phyloP scores from a whole-genome alignment of 441 rosid genomes.

The Populus tomentosa region DNA sequence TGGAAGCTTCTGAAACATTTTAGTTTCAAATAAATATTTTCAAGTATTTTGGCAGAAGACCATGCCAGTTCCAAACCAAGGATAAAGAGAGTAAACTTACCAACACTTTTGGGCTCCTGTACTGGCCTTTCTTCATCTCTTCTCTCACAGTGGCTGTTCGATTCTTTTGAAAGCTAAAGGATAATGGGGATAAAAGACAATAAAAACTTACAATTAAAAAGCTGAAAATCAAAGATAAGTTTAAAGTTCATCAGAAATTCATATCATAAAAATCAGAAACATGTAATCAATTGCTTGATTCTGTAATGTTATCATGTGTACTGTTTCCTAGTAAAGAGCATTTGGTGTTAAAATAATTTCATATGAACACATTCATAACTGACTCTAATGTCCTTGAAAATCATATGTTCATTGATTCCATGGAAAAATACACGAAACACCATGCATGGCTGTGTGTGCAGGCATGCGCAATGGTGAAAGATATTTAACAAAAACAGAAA shows the following conservation, averaged over 20 bases:
- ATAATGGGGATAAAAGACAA: not conserved
- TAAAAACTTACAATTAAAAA: not conserved
- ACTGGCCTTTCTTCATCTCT: conserved; percentile 25
- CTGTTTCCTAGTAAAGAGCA: not conserved
- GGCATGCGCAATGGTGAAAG: not conserved
- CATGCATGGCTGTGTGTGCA: not conserved
- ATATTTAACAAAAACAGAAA: too few species aligned
- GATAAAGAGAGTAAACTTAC: conserved; percentile 18
- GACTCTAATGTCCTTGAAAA: not conserved
- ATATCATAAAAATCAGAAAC: not conserved
- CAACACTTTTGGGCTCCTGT: conserved; percentile 21
- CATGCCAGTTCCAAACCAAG: not conserved
- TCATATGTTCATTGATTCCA: not conserved
- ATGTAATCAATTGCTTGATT: not conserved
- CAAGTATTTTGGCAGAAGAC: not conserved
- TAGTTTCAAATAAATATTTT: not conserved
- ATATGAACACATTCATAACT: not conserved
- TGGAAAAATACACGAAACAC: not conserved
- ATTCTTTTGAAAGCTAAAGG: conserved; percentile 32
- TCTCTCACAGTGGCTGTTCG: conserved; percentile 16
- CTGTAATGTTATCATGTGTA: not conserved
- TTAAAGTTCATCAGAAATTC: not conserved
- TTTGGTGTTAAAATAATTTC: not conserved
- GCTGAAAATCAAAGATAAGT: not conserved
- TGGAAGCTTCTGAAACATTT: conserved; percentile 16